Percentiles rank a stretch among this genome's conserved stretches.
These are phyloP conservation scores for Chalciporus chontae DNA, from an alignment of 768 basidiomycete genomes.

Conservation along the genomic window DNA sequence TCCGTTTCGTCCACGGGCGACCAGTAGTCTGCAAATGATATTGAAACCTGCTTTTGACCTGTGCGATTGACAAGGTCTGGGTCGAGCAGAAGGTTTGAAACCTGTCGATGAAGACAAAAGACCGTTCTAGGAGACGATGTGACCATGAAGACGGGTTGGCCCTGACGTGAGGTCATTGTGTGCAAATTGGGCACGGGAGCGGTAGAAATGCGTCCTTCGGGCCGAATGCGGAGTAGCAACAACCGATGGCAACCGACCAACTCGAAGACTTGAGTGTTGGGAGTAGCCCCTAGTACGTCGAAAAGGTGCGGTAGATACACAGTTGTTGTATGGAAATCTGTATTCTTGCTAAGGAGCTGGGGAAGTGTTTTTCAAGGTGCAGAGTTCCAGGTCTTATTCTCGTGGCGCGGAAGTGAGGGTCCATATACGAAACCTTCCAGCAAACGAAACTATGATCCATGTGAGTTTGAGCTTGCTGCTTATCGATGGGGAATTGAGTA, in stretches of 20 bases:
- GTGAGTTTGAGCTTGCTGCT: not conserved
- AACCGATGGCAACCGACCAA: not conserved
- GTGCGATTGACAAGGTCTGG: not conserved
- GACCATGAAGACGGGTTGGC: not conserved
- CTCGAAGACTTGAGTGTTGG: not conserved
- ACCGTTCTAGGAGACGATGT: not conserved
- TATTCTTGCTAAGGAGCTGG: not conserved
- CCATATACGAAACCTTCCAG: constrained; percentile 1
- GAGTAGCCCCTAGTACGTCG: not conserved
- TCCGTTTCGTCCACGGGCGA: not conserved
- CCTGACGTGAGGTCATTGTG: constrained; percentile 8
- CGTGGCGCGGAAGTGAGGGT: constrained; percentile 1
- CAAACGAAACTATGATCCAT: not conserved
- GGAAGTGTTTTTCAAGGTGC: not conserved
- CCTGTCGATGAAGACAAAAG: not conserved
- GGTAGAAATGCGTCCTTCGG: not conserved
- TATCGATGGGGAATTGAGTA: not conserved
- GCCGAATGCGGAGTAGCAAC: not conserved
- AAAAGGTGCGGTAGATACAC: not conserved
- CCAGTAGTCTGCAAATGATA: not conserved
- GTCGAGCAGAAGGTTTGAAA: not conserved
- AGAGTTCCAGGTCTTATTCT: not conserved
- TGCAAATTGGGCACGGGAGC: constrained; percentile 3
- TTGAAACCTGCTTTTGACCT: not conserved
- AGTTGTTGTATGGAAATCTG: not conserved